Evolutionary conservation across 2,329 filamentous ascomycete genomes (phyloP).

Genomic region (Pyrenophora tritici-repentis): DNA sequence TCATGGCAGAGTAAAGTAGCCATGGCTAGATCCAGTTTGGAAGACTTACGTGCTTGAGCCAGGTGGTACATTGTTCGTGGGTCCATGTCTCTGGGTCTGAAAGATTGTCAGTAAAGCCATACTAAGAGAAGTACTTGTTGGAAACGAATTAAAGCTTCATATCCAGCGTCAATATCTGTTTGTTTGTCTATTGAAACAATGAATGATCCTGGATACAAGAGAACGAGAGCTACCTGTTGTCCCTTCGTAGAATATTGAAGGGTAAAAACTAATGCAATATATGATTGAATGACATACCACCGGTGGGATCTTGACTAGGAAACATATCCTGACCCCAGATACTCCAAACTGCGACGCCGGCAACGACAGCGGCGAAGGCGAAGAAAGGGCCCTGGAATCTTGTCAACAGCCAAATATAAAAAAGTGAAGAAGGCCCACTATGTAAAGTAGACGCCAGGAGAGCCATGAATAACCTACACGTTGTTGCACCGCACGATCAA

Average conservation of each 20-base stretch:
- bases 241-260: too few species aligned
- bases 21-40: neutral
- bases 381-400: slow-evolving; percentile 42
- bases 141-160: too few species aligned
- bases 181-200: too few species aligned
- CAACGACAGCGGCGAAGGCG: slow-evolving; percentile 76
- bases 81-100: slow-evolving; percentile 75
- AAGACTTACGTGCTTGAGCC: slow-evolving; percentile 75
- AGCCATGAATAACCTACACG: slow-evolving; percentile 43
- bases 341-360: slow-evolving; percentile 78
- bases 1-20: neutral
- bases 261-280: too few species aligned
- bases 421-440: slow-evolving; percentile 21
- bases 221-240: too few species aligned
- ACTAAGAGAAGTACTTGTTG: too few species aligned
- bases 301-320: slow-evolving; percentile 77
- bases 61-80: slow-evolving; percentile 75
- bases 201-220: too few species aligned
- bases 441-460: slow-evolving; percentile 28
- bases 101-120: slow-evolving; percentile 1
- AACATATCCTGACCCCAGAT: slow-evolving; percentile 90
- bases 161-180: too few species aligned
- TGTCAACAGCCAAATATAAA: slow-evolving; percentile 5
- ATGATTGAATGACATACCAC: slow-evolving; percentile 57
- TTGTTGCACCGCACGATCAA: slow-evolving; percentile 54